A percentile compares a stretch with the other conserved stretches of the same genome.
phyloP scores from a whole-genome alignment of 257 asterid genomes.

The Nicotiana obtusifolia region DNA sequence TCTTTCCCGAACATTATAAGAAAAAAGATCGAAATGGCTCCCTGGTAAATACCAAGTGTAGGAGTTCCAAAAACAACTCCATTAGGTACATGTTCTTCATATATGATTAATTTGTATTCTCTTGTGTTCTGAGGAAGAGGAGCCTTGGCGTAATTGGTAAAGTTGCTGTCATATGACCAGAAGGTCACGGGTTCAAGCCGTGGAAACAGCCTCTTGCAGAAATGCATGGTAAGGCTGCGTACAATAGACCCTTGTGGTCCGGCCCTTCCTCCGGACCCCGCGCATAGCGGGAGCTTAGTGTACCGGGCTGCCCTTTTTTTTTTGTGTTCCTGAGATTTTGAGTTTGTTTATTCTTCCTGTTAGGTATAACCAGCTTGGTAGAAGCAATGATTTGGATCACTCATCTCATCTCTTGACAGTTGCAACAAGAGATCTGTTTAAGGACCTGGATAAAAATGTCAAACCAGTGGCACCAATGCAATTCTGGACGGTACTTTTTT shows the following conservation, averaged over 20 bases:
- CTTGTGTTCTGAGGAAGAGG: too few species aligned
- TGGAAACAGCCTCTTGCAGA: too few species aligned
- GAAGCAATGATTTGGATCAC: constrained; percentile 66
- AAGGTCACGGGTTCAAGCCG: too few species aligned
- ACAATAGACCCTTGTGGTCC: too few species aligned
- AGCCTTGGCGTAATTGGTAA: too few species aligned
- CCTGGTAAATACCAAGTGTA: neutral
- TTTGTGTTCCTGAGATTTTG: constrained; percentile 9
- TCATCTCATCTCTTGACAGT: constrained; percentile 78
- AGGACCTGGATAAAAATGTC: constrained; percentile 79
- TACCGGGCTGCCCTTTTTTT: too few species aligned
- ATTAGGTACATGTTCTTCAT: neutral
- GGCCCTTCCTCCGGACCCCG: too few species aligned
- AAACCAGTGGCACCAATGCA: constrained; percentile 95
- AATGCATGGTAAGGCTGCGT: too few species aligned
- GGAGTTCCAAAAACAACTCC: neutral
- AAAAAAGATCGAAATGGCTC: neutral
- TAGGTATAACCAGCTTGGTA: constrained; percentile 71
- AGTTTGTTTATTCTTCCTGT: constrained; percentile 19
- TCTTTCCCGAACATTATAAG: neutral
- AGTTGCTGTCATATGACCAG: too few species aligned
- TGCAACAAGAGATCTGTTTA: constrained; percentile 85
- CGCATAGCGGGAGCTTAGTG: too few species aligned
- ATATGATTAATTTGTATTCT: neutral
- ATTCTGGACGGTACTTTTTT: constrained; percentile 66